phyloP scores from a whole-genome alignment of 2,329 filamentous ascomycete species.

The Capronia americana region DNA sequence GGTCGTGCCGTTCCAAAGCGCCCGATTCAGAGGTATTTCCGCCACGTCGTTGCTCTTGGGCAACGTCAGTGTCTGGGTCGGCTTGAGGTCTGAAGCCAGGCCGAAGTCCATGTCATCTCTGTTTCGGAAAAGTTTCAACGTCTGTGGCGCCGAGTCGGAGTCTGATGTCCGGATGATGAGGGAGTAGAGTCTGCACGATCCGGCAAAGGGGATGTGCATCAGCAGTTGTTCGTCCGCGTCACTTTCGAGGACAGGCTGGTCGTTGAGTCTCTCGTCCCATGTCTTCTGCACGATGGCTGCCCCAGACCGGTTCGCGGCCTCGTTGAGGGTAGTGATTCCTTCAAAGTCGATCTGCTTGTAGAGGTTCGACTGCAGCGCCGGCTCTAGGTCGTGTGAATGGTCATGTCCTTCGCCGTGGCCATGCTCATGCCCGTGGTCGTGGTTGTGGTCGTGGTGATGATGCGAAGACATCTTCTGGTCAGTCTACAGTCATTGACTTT shows the following conservation, averaged over 20 bases:
- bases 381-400: slow-evolving; percentile 89
- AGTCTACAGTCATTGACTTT: background rate
- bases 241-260: slow-evolving; percentile 78
- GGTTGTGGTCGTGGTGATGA: slow-evolving; percentile 42
- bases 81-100: slow-evolving; percentile 70
- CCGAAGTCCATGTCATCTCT: slow-evolving; percentile 84
- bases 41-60: slow-evolving; percentile 69
- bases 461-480: slow-evolving; percentile 28
- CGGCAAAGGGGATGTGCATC: slow-evolving; percentile 90
- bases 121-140: slow-evolving; percentile 87
- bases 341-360: slow-evolving; percentile 94
- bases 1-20: slow-evolving; percentile 84
- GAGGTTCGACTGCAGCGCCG: slow-evolving; percentile 86
- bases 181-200: slow-evolving; percentile 89
- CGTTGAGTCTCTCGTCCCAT: slow-evolving; percentile 78
- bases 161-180: slow-evolving; percentile 82
- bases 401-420: slow-evolving; percentile 72
- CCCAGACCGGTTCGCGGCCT: slow-evolving; percentile 71
- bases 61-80: slow-evolving; percentile 79
- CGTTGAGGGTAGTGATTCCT: slow-evolving; percentile 83
- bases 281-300: slow-evolving; percentile 84
- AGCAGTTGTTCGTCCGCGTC: slow-evolving; percentile 93
- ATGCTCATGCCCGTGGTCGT: slow-evolving; percentile 51
- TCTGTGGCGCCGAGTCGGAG: slow-evolving; percentile 74
- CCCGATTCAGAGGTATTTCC: slow-evolving; percentile 86